Evolutionary conservation across 441 rosid genomes (phyloP).

Genomic region (Erodium moschatum): DNA sequence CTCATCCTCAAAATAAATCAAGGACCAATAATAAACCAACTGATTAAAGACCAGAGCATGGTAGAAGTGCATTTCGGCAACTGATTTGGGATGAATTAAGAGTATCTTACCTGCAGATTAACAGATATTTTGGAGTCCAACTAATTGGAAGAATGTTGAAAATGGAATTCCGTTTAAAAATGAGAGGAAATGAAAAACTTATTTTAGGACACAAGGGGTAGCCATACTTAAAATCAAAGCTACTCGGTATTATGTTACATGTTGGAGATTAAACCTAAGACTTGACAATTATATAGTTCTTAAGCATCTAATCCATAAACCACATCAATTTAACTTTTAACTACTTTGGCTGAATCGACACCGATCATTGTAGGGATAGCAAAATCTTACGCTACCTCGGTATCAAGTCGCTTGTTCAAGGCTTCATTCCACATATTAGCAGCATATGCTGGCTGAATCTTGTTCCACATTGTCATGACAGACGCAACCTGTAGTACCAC

Average conservation of each 20-base stretch:
- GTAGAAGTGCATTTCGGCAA: too few relatives aligned
- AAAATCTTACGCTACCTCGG: constrained; percentile 38
- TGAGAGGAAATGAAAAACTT: too few relatives aligned
- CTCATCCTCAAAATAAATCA: too few relatives aligned
- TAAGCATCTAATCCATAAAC: not conserved
- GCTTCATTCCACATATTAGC: constrained; percentile 97
- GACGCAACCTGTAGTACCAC: constrained; percentile 69
- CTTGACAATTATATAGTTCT: not conserved
- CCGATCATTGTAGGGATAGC: not conserved
- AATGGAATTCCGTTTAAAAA: too few relatives aligned
- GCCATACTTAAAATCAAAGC: too few relatives aligned
- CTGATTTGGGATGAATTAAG: too few relatives aligned
- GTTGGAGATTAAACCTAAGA: not conserved
- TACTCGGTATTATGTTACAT: not conserved
- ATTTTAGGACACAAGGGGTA: too few relatives aligned
- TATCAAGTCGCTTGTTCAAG: constrained; percentile 84
- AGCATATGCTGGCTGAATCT: constrained; percentile 81
- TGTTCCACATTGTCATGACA: constrained; percentile 86
- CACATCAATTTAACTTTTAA: not conserved
- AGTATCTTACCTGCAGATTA: too few relatives aligned
- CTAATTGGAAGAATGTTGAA: too few relatives aligned
- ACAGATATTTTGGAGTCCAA: too few relatives aligned
- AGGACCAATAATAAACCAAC: too few relatives aligned
- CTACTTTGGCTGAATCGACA: not conserved
- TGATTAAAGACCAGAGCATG: too few relatives aligned